Evolutionary conservation across 108 stramenopile species (phyloP).

Genomic region (Aurantiochytrium sp.): DNA sequence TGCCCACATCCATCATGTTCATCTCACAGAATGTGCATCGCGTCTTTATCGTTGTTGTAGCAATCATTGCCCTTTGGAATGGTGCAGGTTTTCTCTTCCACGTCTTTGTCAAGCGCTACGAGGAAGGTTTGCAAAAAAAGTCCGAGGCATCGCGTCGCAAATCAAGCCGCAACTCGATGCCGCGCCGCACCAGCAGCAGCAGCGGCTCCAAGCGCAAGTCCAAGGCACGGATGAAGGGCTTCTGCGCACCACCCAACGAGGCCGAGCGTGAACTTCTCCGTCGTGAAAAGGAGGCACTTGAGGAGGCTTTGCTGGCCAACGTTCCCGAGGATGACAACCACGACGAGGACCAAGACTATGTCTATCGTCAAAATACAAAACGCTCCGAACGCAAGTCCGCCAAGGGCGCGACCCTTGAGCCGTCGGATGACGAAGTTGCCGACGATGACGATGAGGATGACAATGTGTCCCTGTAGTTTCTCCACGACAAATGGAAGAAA

Average conservation of each 20-base stretch:
- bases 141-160: neutral
- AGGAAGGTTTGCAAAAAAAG: neutral
- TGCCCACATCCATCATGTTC: neutral
- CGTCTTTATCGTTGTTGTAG: neutral
- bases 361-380: too few species aligned
- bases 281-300: neutral
- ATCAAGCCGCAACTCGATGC: neutral
- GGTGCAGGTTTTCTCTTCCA: neutral
- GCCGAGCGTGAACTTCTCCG: neutral
- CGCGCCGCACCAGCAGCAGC: neutral
- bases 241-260: neutral
- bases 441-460: too few species aligned
- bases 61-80: neutral
- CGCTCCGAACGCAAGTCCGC: too few species aligned
- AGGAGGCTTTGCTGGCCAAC: neutral
- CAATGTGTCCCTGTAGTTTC: too few species aligned
- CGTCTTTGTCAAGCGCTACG: constrained; percentile 17
- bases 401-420: too few species aligned
- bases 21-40: neutral
- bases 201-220: neutral
- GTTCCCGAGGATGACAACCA: neutral
- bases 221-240: neutral
- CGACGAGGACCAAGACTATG: too few species aligned
- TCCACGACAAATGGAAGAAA: too few species aligned
- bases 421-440: too few species aligned